These are phyloP conservation scores for Serendipita indica DNA, from an alignment of 768 basidiomycete genomes.

Conservation along the genomic window DNA sequence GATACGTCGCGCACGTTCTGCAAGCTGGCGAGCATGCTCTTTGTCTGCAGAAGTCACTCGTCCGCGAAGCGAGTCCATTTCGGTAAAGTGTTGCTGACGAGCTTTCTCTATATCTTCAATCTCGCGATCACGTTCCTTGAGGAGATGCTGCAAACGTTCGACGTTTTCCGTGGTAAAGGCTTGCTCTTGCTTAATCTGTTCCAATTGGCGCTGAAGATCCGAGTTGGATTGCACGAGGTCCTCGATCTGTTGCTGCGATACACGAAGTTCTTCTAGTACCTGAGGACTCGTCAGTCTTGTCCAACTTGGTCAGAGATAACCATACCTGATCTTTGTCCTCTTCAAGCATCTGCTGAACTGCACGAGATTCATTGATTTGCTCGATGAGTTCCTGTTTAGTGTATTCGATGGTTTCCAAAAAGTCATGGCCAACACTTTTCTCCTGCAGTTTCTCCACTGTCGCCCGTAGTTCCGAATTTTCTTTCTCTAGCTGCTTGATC, in stretches of 20 bases:
- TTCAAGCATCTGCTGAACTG: slow-evolving; percentile 38
- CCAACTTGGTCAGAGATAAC: slow-evolving; percentile 13
- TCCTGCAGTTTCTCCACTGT: slow-evolving; percentile 3
- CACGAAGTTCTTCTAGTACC: slow-evolving; percentile 41
- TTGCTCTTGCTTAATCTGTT: slow-evolving; percentile 39
- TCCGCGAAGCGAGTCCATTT: background rate
- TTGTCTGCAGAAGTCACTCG: background rate
- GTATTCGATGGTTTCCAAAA: slow-evolving; percentile 38
- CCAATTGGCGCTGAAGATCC: slow-evolving; percentile 38
- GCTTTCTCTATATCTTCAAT: slow-evolving; percentile 2
- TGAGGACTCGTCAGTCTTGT: slow-evolving; percentile 17
- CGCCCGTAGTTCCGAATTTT: slow-evolving; percentile 10
- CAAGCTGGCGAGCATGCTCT: slow-evolving; percentile 18
- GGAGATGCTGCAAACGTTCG: slow-evolving; percentile 39
- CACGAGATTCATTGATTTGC: slow-evolving; percentile 39
- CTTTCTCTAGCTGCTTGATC: slow-evolving; percentile 13
- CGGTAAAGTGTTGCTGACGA: slow-evolving; percentile 1
- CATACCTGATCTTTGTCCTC: slow-evolving; percentile 42
- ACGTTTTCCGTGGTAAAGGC: slow-evolving; percentile 40
- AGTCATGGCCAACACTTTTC: slow-evolving; percentile 24
- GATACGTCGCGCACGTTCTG: slow-evolving; percentile 33
- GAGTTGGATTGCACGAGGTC: slow-evolving; percentile 34
- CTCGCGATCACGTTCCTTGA: slow-evolving; percentile 44
- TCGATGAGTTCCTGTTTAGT: slow-evolving; percentile 39
- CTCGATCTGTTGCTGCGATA: slow-evolving; percentile 37